Conservation (phyloP, 2,329 filamentous ascomycete species). For the Pseudocercospora macadamiae region DNA sequence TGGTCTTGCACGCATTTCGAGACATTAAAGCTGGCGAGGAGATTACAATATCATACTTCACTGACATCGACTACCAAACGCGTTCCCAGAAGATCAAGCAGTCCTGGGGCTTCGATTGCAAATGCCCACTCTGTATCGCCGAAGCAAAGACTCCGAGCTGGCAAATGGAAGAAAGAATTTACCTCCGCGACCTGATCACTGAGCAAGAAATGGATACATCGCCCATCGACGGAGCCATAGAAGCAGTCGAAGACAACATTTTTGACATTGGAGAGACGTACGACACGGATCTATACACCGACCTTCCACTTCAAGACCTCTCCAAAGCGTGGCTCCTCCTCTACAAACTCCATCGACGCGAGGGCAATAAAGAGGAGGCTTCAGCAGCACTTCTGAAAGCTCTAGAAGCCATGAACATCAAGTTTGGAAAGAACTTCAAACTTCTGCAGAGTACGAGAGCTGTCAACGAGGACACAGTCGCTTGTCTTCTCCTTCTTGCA, state of each 20-base stretch:
- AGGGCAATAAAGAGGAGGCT: not conserved
- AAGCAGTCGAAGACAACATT: not conserved
- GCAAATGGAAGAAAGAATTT: not conserved
- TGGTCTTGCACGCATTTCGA: slow-evolving; percentile 52
- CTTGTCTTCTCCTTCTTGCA: not conserved
- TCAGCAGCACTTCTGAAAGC: slow-evolving; percentile 16
- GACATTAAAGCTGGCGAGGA: slow-evolving; percentile 52
- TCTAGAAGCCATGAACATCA: not conserved
- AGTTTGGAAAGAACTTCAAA: not conserved
- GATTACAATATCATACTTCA: slow-evolving; percentile 36
- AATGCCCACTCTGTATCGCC: slow-evolving; percentile 44
- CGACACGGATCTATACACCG: not conserved
- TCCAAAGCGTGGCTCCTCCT: not conserved
- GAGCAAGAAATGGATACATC: not conserved
- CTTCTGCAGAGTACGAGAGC: not conserved
- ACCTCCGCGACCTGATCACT: not conserved
- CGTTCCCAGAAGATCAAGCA: slow-evolving; percentile 28
- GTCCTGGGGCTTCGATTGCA: slow-evolving; percentile 49
- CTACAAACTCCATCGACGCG: not conserved
- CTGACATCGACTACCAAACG: slow-evolving; percentile 37
- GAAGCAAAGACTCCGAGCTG: slow-evolving; percentile 13
- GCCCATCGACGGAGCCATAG: not conserved
- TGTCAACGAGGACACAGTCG: not conserved
- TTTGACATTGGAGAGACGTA: not conserved
- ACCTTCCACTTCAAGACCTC: not conserved